Base-by-base conservation (phyloP, 2,329 filamentous ascomycete species). In the Talaromyces sp. region DNA sequence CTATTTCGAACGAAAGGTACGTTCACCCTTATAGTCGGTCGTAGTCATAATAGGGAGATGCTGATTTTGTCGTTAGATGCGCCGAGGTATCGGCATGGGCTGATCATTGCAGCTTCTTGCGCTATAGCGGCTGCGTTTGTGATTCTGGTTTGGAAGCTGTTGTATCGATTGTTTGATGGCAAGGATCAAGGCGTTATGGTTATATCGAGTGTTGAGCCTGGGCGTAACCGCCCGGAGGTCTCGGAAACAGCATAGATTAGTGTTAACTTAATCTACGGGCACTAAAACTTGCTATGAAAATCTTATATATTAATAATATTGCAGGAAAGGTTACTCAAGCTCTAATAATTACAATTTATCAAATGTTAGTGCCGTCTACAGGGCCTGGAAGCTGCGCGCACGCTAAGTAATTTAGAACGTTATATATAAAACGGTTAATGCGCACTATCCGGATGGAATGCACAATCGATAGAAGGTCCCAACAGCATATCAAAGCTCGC, bases 1-100 rank as follows among this genome's bases (percentile, higher is more conserved):
- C 63, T 72, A 9, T 72, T 72, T 58, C 66, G 57, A 19, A 45
- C 68, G 24, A 45, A 70, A 68, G 63, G 70, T 71, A 60, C 22
- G 41, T 58, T 35, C 16, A 9, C 9, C 16, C 2, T 19, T 5
- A 8, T 6, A 14, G 31, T 31, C 27, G 16, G 31, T 13, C 9
- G 22, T 3, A 4, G 24, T 57, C 31, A 31, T 3, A 19, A 7
- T 39, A 13, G 9, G 13, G 3, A 31, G 24, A 41, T 22, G 22
- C 35, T 58, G 35, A 58, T 5, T 31, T 31, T 41, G 35, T 10
- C 2, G 27, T 24, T 43, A 67, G 63, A 65, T 65, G 63, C 63
- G 1, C 63, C 63, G n/a, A 57, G 63, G 7, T 65, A 65, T 54
- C 31, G 7, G 7, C 63, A 54, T 7, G 63, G 63, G 0, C 3